A percentile compares a stretch with the other conserved stretches of the same genome.
Evolutionary conservation across 805 yeast genomes (phyloP).

Genomic region (Cephaloascus albidus): DNA sequence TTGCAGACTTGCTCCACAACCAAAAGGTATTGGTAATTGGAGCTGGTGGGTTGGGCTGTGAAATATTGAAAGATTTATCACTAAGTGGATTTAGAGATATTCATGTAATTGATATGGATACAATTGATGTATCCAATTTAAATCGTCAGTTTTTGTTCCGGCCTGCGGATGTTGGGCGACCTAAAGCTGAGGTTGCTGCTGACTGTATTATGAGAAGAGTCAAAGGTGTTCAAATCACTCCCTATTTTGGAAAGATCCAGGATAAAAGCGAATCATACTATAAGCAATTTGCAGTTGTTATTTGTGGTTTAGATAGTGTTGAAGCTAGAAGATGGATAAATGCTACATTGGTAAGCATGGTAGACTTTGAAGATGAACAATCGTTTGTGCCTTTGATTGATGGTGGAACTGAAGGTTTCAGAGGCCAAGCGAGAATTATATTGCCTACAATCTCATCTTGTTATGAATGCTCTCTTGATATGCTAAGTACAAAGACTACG

Average conservation of each 20-base stretch:
- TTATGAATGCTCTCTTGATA: constrained; percentile 82
- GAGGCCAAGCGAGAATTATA: constrained; percentile 84
- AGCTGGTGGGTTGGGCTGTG: constrained; percentile 83
- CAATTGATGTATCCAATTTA: constrained; percentile 66
- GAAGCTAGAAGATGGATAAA: constrained; percentile 92
- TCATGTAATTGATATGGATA: constrained; percentile 75
- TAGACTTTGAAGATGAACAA: constrained; percentile 33
- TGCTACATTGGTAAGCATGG: constrained; percentile 51
- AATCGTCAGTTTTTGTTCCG: constrained; percentile 72
- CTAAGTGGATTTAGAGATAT: constrained; percentile 58
- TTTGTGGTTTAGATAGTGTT: constrained; percentile 85
- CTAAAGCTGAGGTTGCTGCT: constrained; percentile 64
- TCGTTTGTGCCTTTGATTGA: constrained; percentile 52
- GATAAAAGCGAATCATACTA: constrained; percentile 55
- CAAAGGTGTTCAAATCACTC: constrained; percentile 34
- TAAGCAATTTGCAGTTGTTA: constrained; percentile 55
- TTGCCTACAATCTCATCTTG: constrained; percentile 82
- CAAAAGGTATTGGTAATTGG: constrained; percentile 42
- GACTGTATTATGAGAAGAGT: constrained; percentile 39
- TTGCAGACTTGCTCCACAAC: neutral
- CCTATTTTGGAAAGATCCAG: constrained; percentile 56
- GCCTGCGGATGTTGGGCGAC: constrained; percentile 46
- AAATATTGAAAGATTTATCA: constrained; percentile 63
- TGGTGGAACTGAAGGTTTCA: constrained; percentile 93
- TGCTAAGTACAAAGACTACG: constrained; percentile 55